Evolutionary conservation across 352 stramenopile species (phyloP).

Genomic region (Peronosclerospora sorghi): DNA sequence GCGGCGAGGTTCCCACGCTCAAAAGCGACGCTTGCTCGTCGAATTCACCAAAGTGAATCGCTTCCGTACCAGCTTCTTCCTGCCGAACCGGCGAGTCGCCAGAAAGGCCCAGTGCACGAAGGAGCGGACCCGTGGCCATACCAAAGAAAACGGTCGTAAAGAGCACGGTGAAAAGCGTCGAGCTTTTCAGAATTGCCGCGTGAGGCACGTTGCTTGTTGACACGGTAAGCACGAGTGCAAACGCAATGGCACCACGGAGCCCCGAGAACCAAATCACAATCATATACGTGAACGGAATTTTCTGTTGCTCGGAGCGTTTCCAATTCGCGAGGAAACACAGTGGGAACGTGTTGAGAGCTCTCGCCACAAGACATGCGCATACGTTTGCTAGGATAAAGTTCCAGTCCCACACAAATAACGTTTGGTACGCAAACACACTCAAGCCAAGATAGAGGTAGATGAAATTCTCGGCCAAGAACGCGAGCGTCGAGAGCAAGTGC

Average conservation of each 20-base stretch:
- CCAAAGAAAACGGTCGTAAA: conserved; percentile 55
- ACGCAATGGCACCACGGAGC: conserved; percentile 87
- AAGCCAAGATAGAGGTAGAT: conserved; percentile 66
- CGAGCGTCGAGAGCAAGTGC: conserved; percentile 46
- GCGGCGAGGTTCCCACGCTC: conserved; percentile 7
- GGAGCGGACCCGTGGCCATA: conserved; percentile 29
- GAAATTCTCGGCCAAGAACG: conserved; percentile 64
- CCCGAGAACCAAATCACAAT: conserved; percentile 89
- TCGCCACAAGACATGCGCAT: conserved; percentile 30
- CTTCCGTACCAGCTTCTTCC: too few relatives aligned
- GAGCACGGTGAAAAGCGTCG: conserved; percentile 50
- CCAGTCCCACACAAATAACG: conserved; percentile 61
- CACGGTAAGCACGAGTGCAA: conserved; percentile 78
- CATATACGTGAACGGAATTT: conserved; percentile 59
- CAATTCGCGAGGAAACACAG: conserved; percentile 50
- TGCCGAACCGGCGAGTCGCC: too few relatives aligned
- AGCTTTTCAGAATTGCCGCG: conserved; percentile 46
- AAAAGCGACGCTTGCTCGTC: conserved; percentile 1
- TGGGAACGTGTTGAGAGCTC: conserved; percentile 66
- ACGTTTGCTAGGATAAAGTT: conserved; percentile 47
- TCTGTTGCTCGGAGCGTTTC: conserved; percentile 20
- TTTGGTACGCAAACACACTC: conserved; percentile 55
- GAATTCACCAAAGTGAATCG: background rate
- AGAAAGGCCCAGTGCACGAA: conserved; percentile 22
- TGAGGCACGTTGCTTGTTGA: conserved; percentile 26